phyloP scores from a whole-genome alignment of 1,139 yeast genomes.

The Yarrowia galli region DNA sequence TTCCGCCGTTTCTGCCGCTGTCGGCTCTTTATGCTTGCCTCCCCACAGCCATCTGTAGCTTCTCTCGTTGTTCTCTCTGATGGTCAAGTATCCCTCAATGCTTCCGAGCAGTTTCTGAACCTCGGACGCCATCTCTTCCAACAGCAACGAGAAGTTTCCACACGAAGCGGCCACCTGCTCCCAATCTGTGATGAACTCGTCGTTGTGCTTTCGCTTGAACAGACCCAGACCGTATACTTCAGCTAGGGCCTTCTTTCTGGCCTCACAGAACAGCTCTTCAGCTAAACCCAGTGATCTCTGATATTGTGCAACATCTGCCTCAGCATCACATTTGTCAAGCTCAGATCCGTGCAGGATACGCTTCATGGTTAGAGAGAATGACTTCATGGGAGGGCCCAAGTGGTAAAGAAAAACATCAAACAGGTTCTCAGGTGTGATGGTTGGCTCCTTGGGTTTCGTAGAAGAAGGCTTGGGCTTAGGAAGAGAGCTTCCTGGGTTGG shows the following conservation, averaged over 20 bases:
- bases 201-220: slow-evolving; percentile 51
- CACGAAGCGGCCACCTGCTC: slow-evolving; percentile 88
- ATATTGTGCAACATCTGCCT: slow-evolving; percentile 56
- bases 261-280: slow-evolving; percentile 60
- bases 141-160: slow-evolving; percentile 75
- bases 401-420: slow-evolving; percentile 71
- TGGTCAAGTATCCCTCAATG: slow-evolving; percentile 20
- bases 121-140: slow-evolving; percentile 59
- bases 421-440: slow-evolving; percentile 53
- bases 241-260: slow-evolving; percentile 65
- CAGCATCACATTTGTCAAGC: slow-evolving; percentile 55
- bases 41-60: slow-evolving; percentile 26
- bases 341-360: slow-evolving; percentile 69
- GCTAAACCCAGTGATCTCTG: slow-evolving; percentile 62
- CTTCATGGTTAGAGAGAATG: slow-evolving; percentile 63
- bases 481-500: slow-evolving; percentile 2
- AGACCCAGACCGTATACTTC: slow-evolving; percentile 66
- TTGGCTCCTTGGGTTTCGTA: not conserved
- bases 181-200: slow-evolving; percentile 60
- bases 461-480: not conserved
- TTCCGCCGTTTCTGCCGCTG: not conserved
- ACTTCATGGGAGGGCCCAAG: slow-evolving; percentile 75
- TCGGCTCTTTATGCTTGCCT: not conserved
- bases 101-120: slow-evolving; percentile 4
- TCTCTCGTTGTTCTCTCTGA: slow-evolving; percentile 23